These are phyloP conservation scores for Boletus reticuloceps DNA, from an alignment of 768 basidiomycete genomes.

Conservation along the genomic window DNA sequence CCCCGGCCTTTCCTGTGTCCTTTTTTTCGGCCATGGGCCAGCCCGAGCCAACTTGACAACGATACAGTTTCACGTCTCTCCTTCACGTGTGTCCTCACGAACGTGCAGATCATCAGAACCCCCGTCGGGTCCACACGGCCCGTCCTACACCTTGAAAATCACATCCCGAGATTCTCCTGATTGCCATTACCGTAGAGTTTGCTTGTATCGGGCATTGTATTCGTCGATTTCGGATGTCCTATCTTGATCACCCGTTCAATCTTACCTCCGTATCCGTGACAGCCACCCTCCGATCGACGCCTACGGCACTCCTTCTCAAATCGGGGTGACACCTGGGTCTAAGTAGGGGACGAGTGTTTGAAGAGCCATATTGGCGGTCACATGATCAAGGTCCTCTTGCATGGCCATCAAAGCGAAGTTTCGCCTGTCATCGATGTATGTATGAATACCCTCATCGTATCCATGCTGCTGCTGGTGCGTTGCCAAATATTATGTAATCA, in stretches of 20 bases:
- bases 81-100: background rate
- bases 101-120: conserved; percentile 4
- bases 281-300: conserved; percentile 3
- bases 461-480: no score
- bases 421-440: no score
- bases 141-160: background rate
- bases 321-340: no score
- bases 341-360: no score
- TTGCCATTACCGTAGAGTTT: background rate
- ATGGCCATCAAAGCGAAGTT: no score
- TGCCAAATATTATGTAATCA: no score
- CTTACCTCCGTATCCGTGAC: background rate
- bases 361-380: background rate
- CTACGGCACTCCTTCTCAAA: background rate
- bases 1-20: conserved; percentile 1
- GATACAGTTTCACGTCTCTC: conserved; percentile 1
- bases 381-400: no score
- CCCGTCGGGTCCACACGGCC: conserved; percentile 13
- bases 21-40: background rate
- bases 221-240: background rate
- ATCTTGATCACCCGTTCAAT: background rate
- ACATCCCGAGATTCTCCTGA: conserved; percentile 17
- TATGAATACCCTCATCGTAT: no score
- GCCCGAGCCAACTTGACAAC: conserved; percentile 11
- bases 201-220: background rate